Percentiles rank a stretch among this genome's conserved stretches.
These are phyloP conservation scores for Porpolomopsis calyptriformis DNA, from an alignment of 768 basidiomycete genomes.

Conservation along the genomic window DNA sequence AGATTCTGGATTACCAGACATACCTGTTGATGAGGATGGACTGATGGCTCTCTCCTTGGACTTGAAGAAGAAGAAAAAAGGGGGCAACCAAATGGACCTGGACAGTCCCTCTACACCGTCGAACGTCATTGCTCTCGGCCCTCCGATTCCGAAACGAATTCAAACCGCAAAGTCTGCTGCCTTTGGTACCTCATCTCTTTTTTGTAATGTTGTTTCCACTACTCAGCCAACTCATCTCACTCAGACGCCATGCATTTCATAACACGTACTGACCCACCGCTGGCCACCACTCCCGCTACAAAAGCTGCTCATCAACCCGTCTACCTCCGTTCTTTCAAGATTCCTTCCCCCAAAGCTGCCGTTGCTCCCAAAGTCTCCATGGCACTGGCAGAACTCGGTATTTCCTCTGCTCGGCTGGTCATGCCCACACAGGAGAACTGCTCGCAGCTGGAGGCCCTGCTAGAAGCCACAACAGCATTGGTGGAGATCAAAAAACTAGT, in stretches of 20 bases:
- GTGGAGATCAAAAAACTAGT: slow-evolving; percentile 84
- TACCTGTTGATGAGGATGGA: slow-evolving; percentile 57
- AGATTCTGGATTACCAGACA: slow-evolving; percentile 74
- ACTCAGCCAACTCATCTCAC: slow-evolving; percentile 11
- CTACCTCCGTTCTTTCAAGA: slow-evolving; percentile 77
- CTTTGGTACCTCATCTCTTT: slow-evolving; percentile 35
- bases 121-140: slow-evolving; percentile 17
- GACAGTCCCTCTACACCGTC: slow-evolving; percentile 44
- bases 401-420: slow-evolving; percentile 65
- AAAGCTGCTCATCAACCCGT: slow-evolving; percentile 74
- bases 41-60: slow-evolving; percentile 34
- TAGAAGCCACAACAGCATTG: slow-evolving; percentile 61
- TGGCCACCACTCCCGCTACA: slow-evolving; percentile 43
- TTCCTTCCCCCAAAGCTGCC: slow-evolving; percentile 68
- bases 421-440: slow-evolving; percentile 90
- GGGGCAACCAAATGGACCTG: slow-evolving; percentile 27
- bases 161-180: slow-evolving; percentile 47
- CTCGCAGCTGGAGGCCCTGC: slow-evolving; percentile 57
- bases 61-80: slow-evolving; percentile 53
- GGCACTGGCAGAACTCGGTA: slow-evolving; percentile 64
- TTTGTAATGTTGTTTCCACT: neutral
- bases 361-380: slow-evolving; percentile 68
- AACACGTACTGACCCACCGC: slow-evolving; percentile 46
- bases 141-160: slow-evolving; percentile 27
- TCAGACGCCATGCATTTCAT: slow-evolving; percentile 67